Conservation (phyloP, 805 yeast genomes). For the Pichia cephalocereana region DNA sequence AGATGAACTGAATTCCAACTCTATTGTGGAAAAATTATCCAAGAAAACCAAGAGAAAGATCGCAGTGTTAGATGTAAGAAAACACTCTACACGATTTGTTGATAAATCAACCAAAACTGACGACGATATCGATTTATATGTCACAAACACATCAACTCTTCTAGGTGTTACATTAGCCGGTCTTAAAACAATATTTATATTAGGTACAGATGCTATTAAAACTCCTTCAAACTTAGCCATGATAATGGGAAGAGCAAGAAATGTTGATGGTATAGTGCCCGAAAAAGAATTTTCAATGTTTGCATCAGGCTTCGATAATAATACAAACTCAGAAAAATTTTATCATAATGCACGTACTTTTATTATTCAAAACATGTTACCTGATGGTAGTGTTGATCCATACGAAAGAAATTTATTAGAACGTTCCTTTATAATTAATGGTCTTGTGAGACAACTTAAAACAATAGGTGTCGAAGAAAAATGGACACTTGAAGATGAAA, state of each 20-base stretch:
- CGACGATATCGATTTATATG: constrained; percentile 13
- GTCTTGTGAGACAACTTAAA: constrained; percentile 17
- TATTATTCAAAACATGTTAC: constrained; percentile 18
- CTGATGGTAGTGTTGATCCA: constrained; percentile 6
- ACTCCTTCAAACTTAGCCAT: constrained; percentile 15
- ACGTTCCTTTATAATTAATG: constrained; percentile 21
- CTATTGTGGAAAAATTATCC: constrained; percentile 5
- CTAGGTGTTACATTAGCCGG: constrained; percentile 22
- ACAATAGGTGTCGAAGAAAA: constrained; percentile 17
- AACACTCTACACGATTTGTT: constrained; percentile 12
- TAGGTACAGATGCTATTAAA: constrained; percentile 26
- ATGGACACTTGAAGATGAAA: constrained; percentile 9
- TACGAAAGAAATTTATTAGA: constrained; percentile 25
- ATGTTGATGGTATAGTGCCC: constrained; percentile 12
- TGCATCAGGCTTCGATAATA: constrained; percentile 1
- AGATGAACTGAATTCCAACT: constrained; percentile 18
- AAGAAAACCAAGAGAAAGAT: constrained; percentile 9
- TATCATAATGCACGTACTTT: constrained; percentile 12
- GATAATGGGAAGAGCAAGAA: constrained; percentile 22
- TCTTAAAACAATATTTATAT: constrained; percentile 18
- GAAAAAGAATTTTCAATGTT: constrained; percentile 12
- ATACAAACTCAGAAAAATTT: neutral
- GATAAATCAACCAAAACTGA: neutral
- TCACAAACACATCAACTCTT: constrained; percentile 18
- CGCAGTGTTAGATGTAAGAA: constrained; percentile 9